Evolutionary conservation across 2,329 filamentous ascomycete genomes (phyloP).

Genomic region (Hymenoscyphus scutula): DNA sequence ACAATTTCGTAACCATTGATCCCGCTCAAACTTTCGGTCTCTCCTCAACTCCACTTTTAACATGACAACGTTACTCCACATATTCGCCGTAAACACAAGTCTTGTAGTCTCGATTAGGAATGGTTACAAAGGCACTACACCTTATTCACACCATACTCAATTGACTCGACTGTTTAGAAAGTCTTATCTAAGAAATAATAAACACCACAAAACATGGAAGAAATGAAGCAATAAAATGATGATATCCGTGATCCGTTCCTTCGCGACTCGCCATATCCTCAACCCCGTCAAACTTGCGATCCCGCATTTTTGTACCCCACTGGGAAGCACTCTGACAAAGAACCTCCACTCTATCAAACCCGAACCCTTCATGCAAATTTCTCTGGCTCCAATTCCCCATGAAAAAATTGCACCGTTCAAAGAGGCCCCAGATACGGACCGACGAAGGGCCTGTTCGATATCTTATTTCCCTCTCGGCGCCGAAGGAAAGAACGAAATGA

Average conservation of each 20-base stretch:
- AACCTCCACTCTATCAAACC: neutral
- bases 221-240: too few species aligned
- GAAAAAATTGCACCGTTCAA: too few species aligned
- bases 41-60: slow-evolving; percentile 3
- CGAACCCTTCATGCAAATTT: neutral
- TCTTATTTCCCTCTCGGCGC: neutral
- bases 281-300: neutral
- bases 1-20: neutral
- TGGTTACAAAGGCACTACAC: neutral
- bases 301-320: neutral
- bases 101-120: neutral
- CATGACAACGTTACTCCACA: neutral
- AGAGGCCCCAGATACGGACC: neutral
- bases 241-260: too few species aligned
- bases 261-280: neutral
- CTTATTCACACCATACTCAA: neutral
- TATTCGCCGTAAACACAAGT: neutral
- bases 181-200: neutral
- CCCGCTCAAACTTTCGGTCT: slow-evolving; percentile 1
- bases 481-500: too few species aligned
- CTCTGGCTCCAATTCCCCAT: neutral
- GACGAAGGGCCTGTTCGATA: neutral
- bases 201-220: too few species aligned
- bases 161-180: neutral
- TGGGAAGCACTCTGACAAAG: neutral